phyloP scores from a whole-genome alignment of 2,329 filamentous ascomycete genomes.

The Byssoonygena ceratinophila region DNA sequence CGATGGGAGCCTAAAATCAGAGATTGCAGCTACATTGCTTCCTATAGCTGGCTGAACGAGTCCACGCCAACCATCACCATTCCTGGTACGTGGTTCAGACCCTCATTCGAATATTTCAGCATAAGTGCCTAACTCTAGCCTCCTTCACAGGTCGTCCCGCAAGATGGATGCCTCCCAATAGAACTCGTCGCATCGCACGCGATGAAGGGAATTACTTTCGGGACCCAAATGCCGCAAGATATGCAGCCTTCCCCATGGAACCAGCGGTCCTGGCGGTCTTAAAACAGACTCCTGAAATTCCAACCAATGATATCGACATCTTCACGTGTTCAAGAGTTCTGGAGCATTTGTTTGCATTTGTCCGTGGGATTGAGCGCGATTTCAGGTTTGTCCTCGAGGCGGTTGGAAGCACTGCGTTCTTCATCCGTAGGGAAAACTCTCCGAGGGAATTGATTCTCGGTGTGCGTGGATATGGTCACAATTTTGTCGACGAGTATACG shows the following conservation, averaged over 20 bases:
- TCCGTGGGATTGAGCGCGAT: not conserved
- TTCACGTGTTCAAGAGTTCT: constrained; percentile 52
- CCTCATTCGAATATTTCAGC: no score
- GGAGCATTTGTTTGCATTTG: constrained; percentile 43
- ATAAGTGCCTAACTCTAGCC: no score
- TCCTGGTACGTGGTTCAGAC: no score
- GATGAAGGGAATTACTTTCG: constrained; percentile 23
- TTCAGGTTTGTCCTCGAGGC: no score
- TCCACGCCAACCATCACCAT: no score
- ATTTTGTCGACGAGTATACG: constrained; percentile 56
- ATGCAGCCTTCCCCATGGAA: constrained; percentile 33
- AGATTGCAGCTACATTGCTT: no score
- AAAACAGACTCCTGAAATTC: constrained; percentile 28
- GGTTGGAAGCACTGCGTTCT: constrained; percentile 43
- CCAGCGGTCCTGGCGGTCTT: constrained; percentile 38
- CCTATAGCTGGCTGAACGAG: no score
- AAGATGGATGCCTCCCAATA: no score
- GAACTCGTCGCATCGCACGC: not conserved
- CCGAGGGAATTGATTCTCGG: constrained; percentile 47
- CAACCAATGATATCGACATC: constrained; percentile 39
- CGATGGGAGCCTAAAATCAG: no score
- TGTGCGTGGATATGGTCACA: constrained; percentile 52
- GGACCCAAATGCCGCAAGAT: constrained; percentile 34
- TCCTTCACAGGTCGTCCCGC: no score
- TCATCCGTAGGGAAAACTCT: constrained; percentile 52